Percentiles rank a stretch among this genome's conserved stretches.
Evolutionary conservation across 805 yeast genomes (phyloP).

Genomic region (Yamadazyma tumulicola): DNA sequence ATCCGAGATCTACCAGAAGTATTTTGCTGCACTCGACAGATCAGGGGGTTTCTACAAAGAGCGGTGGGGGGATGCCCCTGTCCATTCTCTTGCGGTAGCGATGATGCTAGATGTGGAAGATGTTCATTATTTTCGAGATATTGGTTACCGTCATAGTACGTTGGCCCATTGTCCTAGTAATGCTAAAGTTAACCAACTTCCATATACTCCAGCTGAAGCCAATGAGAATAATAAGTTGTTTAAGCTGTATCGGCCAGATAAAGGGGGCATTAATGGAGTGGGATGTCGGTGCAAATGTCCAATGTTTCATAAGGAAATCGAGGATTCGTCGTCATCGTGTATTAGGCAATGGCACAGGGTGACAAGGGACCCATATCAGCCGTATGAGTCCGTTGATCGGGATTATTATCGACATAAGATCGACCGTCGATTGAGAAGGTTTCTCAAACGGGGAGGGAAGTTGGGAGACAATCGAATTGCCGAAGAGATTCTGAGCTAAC

Average conservation of each 20-base stretch:
- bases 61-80: conserved; percentile 98
- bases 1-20: conserved; percentile 59
- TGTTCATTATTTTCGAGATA: conserved; percentile 87
- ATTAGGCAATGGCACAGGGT: conserved; percentile 47
- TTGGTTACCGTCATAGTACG: conserved; percentile 83
- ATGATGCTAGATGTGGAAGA: conserved; percentile 66
- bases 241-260: conserved; percentile 26
- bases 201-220: conserved; percentile 31
- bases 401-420: conserved; percentile 23
- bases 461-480: conserved; percentile 15
- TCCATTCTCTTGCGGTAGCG: conserved; percentile 84
- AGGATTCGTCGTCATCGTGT: conserved; percentile 52
- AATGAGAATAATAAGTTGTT: conserved; percentile 17
- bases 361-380: conserved; percentile 26
- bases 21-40: conserved; percentile 64
- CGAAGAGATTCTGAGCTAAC: conserved; percentile 1
- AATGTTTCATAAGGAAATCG: conserved; percentile 44
- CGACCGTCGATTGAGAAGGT: conserved; percentile 16
- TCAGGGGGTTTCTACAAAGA: conserved; percentile 85
- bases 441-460: conserved; percentile 19
- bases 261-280: conserved; percentile 43
- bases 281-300: conserved; percentile 92
- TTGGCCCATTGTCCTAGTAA: conserved; percentile 79
- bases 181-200: conserved; percentile 48
- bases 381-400: conserved; percentile 19